Evolutionary conservation across 352 stramenopile genomes (phyloP).

Genomic region (Globisporangium cystogenes): DNA sequence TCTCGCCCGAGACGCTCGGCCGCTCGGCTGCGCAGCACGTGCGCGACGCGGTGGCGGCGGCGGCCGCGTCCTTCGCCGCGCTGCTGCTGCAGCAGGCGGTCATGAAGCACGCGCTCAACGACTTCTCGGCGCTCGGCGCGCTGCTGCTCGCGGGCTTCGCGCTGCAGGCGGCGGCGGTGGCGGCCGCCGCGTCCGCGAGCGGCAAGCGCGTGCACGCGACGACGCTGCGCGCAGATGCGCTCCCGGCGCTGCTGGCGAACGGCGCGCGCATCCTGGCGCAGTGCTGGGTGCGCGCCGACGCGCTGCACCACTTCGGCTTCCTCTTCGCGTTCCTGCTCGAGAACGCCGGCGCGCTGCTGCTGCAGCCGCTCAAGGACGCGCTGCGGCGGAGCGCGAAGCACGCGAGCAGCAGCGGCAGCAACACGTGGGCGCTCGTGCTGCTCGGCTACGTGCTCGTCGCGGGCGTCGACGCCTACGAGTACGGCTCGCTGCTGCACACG

Average conservation of each 20-base stretch:
- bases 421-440: slow-evolving; percentile 30
- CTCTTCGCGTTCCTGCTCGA: slow-evolving; percentile 71
- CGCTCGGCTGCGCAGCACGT: slow-evolving; percentile 12
- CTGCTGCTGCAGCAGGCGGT: slow-evolving; percentile 14
- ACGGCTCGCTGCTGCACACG: slow-evolving; percentile 56
- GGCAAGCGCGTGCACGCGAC: background rate
- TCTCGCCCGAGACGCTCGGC: slow-evolving; percentile 9
- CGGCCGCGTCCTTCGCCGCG: slow-evolving; percentile 12
- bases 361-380: slow-evolving; percentile 35
- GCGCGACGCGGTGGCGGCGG: slow-evolving; percentile 10
- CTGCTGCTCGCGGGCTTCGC: slow-evolving; percentile 22
- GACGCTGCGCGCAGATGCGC: slow-evolving; percentile 6
- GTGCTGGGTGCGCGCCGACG: slow-evolving; percentile 43
- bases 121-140: slow-evolving; percentile 27
- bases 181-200: background rate
- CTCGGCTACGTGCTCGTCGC: slow-evolving; percentile 53
- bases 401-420: background rate
- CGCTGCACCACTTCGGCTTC: slow-evolving; percentile 60
- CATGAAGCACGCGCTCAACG: slow-evolving; percentile 19
- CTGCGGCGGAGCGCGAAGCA: background rate
- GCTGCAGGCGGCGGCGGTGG: slow-evolving; percentile 9
- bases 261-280: slow-evolving; percentile 31
- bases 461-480: slow-evolving; percentile 51
- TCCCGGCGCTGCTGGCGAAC: slow-evolving; percentile 22
- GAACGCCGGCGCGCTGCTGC: slow-evolving; percentile 35